These are phyloP conservation scores for Microdochium paspali DNA, from an alignment of 2,329 filamentous ascomycete species.

Conservation along the genomic window DNA sequence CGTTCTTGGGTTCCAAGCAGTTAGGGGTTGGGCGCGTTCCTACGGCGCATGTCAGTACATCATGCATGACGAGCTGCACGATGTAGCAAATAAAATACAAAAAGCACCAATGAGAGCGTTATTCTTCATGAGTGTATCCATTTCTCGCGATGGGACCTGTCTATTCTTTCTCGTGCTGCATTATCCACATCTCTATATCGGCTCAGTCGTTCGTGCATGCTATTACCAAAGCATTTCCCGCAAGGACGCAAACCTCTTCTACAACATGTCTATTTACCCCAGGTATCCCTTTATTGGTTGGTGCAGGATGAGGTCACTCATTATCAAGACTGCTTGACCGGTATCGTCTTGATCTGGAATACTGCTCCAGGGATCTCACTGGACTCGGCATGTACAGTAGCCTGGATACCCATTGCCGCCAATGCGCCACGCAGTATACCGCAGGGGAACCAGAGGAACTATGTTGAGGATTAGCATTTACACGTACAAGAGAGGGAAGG, in stretches of 20 bases:
- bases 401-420: slow-evolving; percentile 82
- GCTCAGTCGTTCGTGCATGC: too few species aligned
- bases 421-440: slow-evolving; percentile 88
- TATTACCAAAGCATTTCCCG: too few species aligned
- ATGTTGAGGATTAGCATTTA: neutral
- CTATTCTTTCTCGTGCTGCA: too few species aligned
- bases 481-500: neutral
- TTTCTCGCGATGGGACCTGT: too few species aligned
- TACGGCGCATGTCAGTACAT: neutral
- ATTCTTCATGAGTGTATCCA: too few species aligned
- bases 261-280: too few species aligned
- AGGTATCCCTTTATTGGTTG: too few species aligned
- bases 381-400: slow-evolving; percentile 85
- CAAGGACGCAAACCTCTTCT: too few species aligned
- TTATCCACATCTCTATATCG: too few species aligned
- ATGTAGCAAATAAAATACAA: neutral
- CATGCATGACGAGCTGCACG: neutral
- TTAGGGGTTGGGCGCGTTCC: neutral
- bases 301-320: too few species aligned
- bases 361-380: slow-evolving; percentile 79
- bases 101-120: neutral
- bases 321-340: slow-evolving; percentile 39
- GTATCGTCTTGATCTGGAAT: slow-evolving; percentile 88
- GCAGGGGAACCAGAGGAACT: slow-evolving; percentile 95
- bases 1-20: too few species aligned